Percentiles rank a stretch among this genome's conserved stretches.
Evolutionary conservation across 495 filamentous ascomycete genomes (phyloP).

Genomic region (Tuber borchii): DNA sequence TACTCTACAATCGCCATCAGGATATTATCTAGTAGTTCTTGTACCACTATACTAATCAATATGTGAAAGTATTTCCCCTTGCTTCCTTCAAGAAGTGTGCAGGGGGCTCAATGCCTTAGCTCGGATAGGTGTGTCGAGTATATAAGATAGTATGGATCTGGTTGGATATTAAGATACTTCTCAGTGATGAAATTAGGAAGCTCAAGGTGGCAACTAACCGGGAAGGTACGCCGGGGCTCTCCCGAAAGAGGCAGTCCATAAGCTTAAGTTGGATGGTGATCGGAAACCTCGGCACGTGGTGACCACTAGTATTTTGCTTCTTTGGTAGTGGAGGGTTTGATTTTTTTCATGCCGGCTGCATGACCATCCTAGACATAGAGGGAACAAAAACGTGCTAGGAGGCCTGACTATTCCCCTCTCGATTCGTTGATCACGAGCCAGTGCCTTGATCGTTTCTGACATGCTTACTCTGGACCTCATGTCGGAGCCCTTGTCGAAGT

Average conservation of each 20-base stretch:
- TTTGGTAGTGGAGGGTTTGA: not conserved
- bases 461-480: not conserved
- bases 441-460: not conserved
- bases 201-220: not conserved
- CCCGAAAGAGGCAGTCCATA: not conserved
- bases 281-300: not conserved
- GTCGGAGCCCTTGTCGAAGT: too few relatives aligned
- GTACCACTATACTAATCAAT: not conserved
- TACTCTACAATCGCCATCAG: not conserved
- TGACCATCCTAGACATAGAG: not conserved
- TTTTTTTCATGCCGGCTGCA: not conserved
- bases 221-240: not conserved
- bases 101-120: not conserved
- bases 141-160: not conserved
- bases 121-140: not conserved
- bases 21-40: not conserved
- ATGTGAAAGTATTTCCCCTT: not conserved
- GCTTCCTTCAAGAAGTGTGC: not conserved
- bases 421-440: not conserved
- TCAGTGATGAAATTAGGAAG: not conserved
- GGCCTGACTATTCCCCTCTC: not conserved
- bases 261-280: not conserved
- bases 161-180: not conserved
- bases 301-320: not conserved
- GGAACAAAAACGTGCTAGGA: not conserved